Conservation (phyloP, 2,329 filamentous ascomycete genomes). For the Aspergillus tubingensis region DNA sequence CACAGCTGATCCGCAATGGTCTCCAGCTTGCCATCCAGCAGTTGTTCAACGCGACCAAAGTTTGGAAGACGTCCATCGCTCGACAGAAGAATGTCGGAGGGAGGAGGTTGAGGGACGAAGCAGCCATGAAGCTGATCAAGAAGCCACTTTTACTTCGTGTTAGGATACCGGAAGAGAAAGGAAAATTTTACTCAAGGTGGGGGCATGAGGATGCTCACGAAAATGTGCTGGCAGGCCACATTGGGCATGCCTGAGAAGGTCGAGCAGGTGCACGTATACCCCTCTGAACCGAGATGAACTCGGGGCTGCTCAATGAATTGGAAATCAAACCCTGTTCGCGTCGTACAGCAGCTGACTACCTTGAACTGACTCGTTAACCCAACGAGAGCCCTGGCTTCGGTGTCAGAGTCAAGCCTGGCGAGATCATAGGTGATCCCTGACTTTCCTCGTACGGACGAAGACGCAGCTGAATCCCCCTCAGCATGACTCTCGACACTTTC, state of each 20-base stretch:
- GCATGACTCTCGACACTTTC: constrained; percentile 20
- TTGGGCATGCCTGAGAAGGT: constrained; percentile 32
- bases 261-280: constrained; percentile 40
- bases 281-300: constrained; percentile 34
- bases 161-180: constrained; percentile 6
- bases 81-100: constrained; percentile 33
- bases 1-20: constrained; percentile 34
- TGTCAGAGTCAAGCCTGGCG: constrained; percentile 31
- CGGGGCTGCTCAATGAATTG: constrained; percentile 38
- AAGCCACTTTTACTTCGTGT: constrained; percentile 39
- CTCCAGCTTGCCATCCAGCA: constrained; percentile 36
- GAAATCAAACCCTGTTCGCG: constrained; percentile 38
- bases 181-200: not conserved
- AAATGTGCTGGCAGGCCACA: constrained; percentile 45
- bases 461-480: constrained; percentile 20
- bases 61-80: constrained; percentile 34
- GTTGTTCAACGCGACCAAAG: constrained; percentile 33
- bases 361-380: constrained; percentile 38
- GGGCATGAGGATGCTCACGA: constrained; percentile 34
- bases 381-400: constrained; percentile 35
- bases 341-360: constrained; percentile 36
- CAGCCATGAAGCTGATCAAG: constrained; percentile 43
- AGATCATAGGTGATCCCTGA: constrained; percentile 42
- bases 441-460: constrained; percentile 29
- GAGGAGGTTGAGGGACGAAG: constrained; percentile 32